These are phyloP conservation scores for Pezicula radicicola DNA, from an alignment of 2,329 filamentous ascomycete genomes.

Conservation along the genomic window DNA sequence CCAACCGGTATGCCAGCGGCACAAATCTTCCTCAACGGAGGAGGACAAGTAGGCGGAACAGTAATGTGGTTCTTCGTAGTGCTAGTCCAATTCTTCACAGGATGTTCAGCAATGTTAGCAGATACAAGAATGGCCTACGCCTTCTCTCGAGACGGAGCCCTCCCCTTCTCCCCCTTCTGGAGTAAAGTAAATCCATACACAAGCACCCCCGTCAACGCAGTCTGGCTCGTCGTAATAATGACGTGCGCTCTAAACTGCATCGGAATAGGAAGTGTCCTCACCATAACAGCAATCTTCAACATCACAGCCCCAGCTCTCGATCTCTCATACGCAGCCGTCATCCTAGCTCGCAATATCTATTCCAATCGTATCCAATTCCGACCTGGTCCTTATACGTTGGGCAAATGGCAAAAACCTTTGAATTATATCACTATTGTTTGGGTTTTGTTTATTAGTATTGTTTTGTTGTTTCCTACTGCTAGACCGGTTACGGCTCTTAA, in stretches of 20 bases:
- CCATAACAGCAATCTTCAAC: conserved; percentile 50
- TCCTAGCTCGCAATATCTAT: conserved; percentile 40
- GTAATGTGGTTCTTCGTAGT: conserved; percentile 61
- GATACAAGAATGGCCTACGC: conserved; percentile 62
- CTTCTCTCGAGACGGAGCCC: conserved; percentile 55
- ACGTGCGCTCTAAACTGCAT: conserved; percentile 49
- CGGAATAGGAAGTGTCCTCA: conserved; percentile 45
- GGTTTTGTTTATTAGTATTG: conserved; percentile 59
- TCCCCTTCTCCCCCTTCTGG: conserved; percentile 58
- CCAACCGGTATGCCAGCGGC: conserved; percentile 60
- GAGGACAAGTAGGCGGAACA: conserved; percentile 51
- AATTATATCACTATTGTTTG: conserved; percentile 56
- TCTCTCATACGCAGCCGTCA: conserved; percentile 56
- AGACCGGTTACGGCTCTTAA: conserved; percentile 44
- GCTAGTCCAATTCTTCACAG: conserved; percentile 63
- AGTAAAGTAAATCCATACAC: conserved; percentile 49
- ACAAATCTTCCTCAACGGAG: conserved; percentile 57
- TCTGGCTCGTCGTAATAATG: conserved; percentile 61
- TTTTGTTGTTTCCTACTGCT: conserved; percentile 52
- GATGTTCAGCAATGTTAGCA: conserved; percentile 60
- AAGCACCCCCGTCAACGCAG: conserved; percentile 57
- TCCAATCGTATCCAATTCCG: conserved; percentile 19
- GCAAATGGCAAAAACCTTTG: conserved; percentile 49
- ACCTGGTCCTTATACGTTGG: conserved; percentile 53
- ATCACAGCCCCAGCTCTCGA: conserved; percentile 50